Evolutionary conservation across 1,284 basidiomycete species (phyloP).

Genomic region (Marasmius oreades): DNA sequence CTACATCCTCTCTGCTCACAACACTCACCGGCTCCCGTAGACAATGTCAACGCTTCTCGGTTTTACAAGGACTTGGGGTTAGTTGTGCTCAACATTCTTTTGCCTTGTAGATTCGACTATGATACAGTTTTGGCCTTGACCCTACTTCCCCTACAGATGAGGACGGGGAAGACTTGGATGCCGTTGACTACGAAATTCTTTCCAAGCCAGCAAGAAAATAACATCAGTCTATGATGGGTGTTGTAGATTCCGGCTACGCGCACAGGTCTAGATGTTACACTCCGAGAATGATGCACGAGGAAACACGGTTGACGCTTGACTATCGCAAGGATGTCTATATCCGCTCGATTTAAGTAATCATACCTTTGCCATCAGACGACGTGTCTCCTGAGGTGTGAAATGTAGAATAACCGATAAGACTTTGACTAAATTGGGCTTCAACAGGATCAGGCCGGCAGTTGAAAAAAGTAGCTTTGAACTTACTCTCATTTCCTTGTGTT

Average conservation of each 20-base stretch:
- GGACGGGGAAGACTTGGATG: slow-evolving; percentile 25
- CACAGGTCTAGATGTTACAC: too few relatives aligned
- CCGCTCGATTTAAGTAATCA: slow-evolving; percentile 26
- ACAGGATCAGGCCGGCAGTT: slow-evolving; percentile 8
- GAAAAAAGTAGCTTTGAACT: slow-evolving; percentile 13
- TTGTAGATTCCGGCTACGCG: too few relatives aligned
- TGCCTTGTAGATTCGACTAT: background rate
- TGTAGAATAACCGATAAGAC: slow-evolving; percentile 88
- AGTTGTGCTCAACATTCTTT: slow-evolving; percentile 12
- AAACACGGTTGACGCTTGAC: too few relatives aligned
- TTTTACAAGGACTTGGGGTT: slow-evolving; percentile 63
- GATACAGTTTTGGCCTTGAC: slow-evolving; percentile 51
- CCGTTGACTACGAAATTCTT: slow-evolving; percentile 57
- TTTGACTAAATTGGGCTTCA: slow-evolving; percentile 81
- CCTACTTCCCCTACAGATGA: slow-evolving; percentile 45
- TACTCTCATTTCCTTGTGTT: slow-evolving; percentile 79
- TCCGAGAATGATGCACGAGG: too few relatives aligned
- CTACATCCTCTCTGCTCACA: background rate
- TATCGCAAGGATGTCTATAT: too few relatives aligned
- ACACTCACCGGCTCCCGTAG: slow-evolving; percentile 30
- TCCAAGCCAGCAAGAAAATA: slow-evolving; percentile 30
- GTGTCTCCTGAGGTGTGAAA: slow-evolving; percentile 92
- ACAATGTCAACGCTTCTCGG: slow-evolving; percentile 45
- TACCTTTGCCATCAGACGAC: slow-evolving; percentile 78
- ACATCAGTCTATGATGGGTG: background rate